These are phyloP conservation scores for Verticillium dahliae DNA, from an alignment of 2,329 filamentous ascomycete species.

Conservation along the genomic window DNA sequence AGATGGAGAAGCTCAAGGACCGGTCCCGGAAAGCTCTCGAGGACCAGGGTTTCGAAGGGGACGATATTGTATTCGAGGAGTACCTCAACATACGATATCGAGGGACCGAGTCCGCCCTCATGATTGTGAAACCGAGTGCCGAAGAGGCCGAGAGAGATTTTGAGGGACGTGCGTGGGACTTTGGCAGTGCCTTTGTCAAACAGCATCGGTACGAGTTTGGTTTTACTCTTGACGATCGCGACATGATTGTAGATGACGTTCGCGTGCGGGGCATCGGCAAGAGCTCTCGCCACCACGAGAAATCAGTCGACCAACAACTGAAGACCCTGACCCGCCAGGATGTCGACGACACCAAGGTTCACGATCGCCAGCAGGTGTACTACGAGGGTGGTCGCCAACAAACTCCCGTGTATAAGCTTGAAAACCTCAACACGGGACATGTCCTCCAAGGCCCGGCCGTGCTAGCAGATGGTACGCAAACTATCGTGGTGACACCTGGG, in stretches of 20 bases:
- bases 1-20: slow-evolving; percentile 74
- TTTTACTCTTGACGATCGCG: slow-evolving; percentile 75
- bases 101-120: slow-evolving; percentile 84
- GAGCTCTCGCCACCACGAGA: slow-evolving; percentile 72
- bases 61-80: slow-evolving; percentile 77
- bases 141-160: slow-evolving; percentile 55
- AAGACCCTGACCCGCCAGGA: slow-evolving; percentile 58
- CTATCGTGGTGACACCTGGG: slow-evolving; percentile 79
- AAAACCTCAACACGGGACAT: slow-evolving; percentile 66
- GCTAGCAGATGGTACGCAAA: slow-evolving; percentile 82
- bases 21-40: slow-evolving; percentile 61
- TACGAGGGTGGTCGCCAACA: slow-evolving; percentile 75
- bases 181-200: slow-evolving; percentile 75
- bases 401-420: slow-evolving; percentile 78
- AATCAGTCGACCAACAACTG: slow-evolving; percentile 57
- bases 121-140: slow-evolving; percentile 70
- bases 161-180: slow-evolving; percentile 67
- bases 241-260: slow-evolving; percentile 87
- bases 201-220: slow-evolving; percentile 92
- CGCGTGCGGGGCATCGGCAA: slow-evolving; percentile 71
- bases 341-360: slow-evolving; percentile 51
- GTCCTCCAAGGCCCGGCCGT: slow-evolving; percentile 75
- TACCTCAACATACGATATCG: slow-evolving; percentile 93
- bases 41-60: slow-evolving; percentile 72
- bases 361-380: slow-evolving; percentile 55